Percentiles rank a stretch among this genome's conserved stretches.
phyloP scores from a whole-genome alignment of 164 flowering plant species.

The Magnolia kwangsiensis region DNA sequence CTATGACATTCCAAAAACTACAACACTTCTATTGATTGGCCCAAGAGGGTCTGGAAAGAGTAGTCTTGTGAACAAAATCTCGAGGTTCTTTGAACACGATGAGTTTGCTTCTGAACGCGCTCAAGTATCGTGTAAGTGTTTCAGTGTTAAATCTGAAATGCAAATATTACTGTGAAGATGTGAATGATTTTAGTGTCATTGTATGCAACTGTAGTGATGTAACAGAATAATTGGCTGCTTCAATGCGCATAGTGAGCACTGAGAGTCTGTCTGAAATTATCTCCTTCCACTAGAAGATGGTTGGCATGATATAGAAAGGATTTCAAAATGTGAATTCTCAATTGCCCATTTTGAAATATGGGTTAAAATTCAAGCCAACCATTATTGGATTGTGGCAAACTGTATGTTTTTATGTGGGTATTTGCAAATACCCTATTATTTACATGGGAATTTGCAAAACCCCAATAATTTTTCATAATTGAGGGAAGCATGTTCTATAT shows the following conservation, averaged over 20 bases:
- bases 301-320: no score
- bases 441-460: neutral
- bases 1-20: conserved; percentile 53
- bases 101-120: conserved; percentile 58
- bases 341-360: neutral
- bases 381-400: neutral
- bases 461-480: no score
- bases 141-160: neutral
- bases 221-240: no score
- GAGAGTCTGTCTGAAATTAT: no score
- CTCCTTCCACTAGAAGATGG: no score
- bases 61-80: conserved; percentile 70
- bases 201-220: no score
- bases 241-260: no score
- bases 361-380: neutral
- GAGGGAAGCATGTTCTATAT: no score
- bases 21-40: conserved; percentile 63
- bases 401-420: neutral
- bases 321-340: no score
- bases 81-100: conserved; percentile 57
- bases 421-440: neutral
- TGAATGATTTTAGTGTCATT: neutral
- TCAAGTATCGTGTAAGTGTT: conserved; percentile 62
- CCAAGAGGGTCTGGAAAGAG: conserved; percentile 87
- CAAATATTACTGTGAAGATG: neutral